Evolutionary conservation across 192 early-diverging fungal species (phyloP).

Genomic region (Entrophospora sp.): DNA sequence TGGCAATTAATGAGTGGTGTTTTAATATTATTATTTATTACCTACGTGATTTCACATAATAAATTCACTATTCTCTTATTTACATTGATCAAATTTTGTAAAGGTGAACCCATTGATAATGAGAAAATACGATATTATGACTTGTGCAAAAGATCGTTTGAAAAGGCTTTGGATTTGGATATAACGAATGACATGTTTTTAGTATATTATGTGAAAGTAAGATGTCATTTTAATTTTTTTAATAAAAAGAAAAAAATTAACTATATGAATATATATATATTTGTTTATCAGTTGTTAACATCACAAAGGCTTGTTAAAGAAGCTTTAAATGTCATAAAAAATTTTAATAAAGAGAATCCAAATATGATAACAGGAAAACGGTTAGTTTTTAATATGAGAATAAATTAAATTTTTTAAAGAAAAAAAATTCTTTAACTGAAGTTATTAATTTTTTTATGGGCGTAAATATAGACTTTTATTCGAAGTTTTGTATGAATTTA

Average conservation of each 20-base stretch:
- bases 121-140: background rate
- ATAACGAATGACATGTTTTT: conserved; percentile 12
- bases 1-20: too few species aligned
- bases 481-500: background rate
- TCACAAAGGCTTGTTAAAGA: background rate
- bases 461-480: conserved; percentile 10
- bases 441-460: background rate
- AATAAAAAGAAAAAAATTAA: too few species aligned
- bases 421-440: too few species aligned
- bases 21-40: too few species aligned
- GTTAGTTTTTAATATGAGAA: too few species aligned
- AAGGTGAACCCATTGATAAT: background rate
- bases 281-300: background rate
- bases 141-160: background rate
- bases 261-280: too few species aligned
- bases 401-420: too few species aligned
- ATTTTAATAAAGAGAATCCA: background rate
- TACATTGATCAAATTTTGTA: background rate
- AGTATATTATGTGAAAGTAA: background rate
- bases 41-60: too few species aligned
- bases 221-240: too few species aligned
- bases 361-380: background rate
- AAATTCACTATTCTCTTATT: background rate
- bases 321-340: background rate
- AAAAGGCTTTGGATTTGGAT: background rate